Conservation (phyloP, 768 basidiomycete genomes). For the Nidularia pulvinata region DNA sequence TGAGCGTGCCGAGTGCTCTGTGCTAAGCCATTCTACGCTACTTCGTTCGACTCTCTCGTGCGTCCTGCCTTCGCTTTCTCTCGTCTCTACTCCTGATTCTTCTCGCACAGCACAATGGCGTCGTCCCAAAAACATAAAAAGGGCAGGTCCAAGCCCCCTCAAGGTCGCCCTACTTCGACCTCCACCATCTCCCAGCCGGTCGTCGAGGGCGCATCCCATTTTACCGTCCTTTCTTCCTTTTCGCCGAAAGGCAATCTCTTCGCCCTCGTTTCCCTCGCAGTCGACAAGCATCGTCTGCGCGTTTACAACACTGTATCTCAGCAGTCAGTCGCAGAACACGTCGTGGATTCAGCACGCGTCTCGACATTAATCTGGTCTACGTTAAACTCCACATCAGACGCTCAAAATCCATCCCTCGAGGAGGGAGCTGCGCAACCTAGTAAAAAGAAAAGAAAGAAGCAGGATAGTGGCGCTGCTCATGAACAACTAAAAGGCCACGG, state of each 20-base stretch:
- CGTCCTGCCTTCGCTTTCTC: not conserved
- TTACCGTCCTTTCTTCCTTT: constrained; percentile 52
- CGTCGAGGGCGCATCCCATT: constrained; percentile 42
- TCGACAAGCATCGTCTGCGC: constrained; percentile 73
- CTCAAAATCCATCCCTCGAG: constrained; percentile 6
- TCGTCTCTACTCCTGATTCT: not conserved
- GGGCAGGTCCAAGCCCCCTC: constrained; percentile 47
- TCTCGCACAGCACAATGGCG: constrained; percentile 27
- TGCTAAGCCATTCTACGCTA: too few species aligned
- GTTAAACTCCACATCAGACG: constrained; percentile 24
- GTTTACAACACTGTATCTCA: constrained; percentile 60
- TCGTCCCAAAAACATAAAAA: constrained; percentile 47
- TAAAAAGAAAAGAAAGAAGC: constrained; percentile 58
- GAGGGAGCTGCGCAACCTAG: constrained; percentile 12
- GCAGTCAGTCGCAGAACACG: constrained; percentile 56
- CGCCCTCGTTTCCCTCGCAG: constrained; percentile 60
- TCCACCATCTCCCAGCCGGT: constrained; percentile 56
- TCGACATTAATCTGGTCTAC: constrained; percentile 53
- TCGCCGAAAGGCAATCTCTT: constrained; percentile 57
- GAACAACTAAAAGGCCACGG: constrained; percentile 19
- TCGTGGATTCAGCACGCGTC: constrained; percentile 53
- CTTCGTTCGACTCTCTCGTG: not conserved
- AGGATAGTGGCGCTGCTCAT: constrained; percentile 20
- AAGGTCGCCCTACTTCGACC: constrained; percentile 50
- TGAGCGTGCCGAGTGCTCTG: too few species aligned